These are phyloP conservation scores for Warburgia ugandensis DNA, from an alignment of 164 flowering plant species.

Conservation along the genomic window DNA sequence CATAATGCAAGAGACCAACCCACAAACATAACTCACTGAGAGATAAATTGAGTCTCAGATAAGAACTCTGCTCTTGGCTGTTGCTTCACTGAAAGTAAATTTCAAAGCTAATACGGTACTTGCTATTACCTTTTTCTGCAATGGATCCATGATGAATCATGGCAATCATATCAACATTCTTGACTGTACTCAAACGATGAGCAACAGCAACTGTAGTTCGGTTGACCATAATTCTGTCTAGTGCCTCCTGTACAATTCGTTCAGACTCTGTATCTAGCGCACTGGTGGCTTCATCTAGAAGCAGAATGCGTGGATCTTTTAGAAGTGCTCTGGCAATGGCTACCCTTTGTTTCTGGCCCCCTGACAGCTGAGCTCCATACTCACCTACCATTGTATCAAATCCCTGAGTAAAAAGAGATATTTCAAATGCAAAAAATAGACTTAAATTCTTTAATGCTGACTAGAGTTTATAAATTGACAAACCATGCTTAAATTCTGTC, in stretches of 20 bases:
- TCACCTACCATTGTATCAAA: constrained; percentile 66
- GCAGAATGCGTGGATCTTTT: constrained; percentile 55
- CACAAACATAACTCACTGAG: no score
- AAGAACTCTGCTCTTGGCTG: no score
- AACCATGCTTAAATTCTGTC: no score
- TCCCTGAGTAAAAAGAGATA: constrained; percentile 41
- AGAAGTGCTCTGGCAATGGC: constrained; percentile 81
- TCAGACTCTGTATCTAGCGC: constrained; percentile 77
- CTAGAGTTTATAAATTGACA: no score
- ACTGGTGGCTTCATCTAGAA: constrained; percentile 76
- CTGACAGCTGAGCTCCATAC: no score
- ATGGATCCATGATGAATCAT: constrained; percentile 71
- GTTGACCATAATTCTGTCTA: constrained; percentile 60
- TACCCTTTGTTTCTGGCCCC: constrained; percentile 71
- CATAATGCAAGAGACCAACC: no score
- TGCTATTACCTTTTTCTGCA: constrained; percentile 42
- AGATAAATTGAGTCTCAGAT: no score
- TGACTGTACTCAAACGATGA: constrained; percentile 67
- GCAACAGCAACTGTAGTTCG: constrained; percentile 76
- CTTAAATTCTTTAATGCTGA: no score
- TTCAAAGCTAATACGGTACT: no score
- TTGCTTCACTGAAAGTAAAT: no score
- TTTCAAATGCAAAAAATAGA: no score
- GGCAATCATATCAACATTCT: constrained; percentile 55
- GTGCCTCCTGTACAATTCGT: constrained; percentile 67